Conservation (phyloP, 2,329 filamentous ascomycete species). For the Pseudodiploospora longispora region DNA sequence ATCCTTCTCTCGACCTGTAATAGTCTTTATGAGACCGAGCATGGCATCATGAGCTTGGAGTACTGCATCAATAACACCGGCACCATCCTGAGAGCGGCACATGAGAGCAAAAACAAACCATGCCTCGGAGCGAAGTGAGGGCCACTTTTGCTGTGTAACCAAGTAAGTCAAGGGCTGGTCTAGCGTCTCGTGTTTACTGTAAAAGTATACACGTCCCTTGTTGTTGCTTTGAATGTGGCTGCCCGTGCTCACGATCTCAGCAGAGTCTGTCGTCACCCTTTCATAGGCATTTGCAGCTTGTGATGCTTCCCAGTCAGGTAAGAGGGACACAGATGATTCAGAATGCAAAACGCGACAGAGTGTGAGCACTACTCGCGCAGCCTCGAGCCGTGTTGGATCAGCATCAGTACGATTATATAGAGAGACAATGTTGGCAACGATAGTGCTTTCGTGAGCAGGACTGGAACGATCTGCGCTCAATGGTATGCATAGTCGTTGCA, state of each 20-base stretch:
- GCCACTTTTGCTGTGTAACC: constrained; percentile 50
- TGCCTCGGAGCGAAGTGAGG: constrained; percentile 49
- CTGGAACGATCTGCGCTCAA: constrained; percentile 24
- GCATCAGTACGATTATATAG: constrained; percentile 32
- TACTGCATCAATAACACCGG: constrained; percentile 34
- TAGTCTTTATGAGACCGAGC: constrained; percentile 35
- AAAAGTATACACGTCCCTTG: constrained; percentile 31
- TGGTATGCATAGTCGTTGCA: constrained; percentile 37
- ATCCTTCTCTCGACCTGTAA: constrained; percentile 36
- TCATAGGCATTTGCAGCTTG: constrained; percentile 1
- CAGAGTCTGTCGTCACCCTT: background rate
- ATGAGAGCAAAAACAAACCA: constrained; percentile 57
- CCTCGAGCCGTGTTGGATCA: constrained; percentile 51
- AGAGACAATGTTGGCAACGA: constrained; percentile 28
- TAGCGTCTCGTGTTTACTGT: constrained; percentile 34
- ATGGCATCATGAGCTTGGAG: constrained; percentile 36
- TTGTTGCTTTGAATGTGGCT: background rate
- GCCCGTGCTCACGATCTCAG: constrained; percentile 10
- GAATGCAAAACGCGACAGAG: constrained; percentile 50
- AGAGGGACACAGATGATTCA: constrained; percentile 17
- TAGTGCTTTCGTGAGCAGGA: constrained; percentile 19
- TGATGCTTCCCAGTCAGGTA: constrained; percentile 27
- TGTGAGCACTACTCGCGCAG: constrained; percentile 43
- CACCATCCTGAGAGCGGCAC: constrained; percentile 43
- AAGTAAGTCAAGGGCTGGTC: constrained; percentile 40